Conservation (phyloP, 2,329 filamentous ascomycete genomes). For the Huntiella bhutanensis region DNA sequence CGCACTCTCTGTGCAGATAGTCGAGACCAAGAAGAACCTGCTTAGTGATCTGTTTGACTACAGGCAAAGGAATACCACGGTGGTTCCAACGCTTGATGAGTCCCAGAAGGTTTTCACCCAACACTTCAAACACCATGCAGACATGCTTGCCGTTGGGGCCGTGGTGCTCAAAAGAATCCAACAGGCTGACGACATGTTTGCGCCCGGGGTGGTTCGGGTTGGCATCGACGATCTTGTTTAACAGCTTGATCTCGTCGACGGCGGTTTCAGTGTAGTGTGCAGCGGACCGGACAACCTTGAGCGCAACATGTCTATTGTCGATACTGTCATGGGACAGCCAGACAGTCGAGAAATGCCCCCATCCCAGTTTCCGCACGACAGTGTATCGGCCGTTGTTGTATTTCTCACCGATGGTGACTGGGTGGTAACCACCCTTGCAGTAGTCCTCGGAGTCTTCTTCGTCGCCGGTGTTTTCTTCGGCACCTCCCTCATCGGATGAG, state of each 20-base stretch:
- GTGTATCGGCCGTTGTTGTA: constrained; percentile 98
- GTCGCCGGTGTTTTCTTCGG: constrained; percentile 80
- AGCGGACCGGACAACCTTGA: constrained; percentile 94
- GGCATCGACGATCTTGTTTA: constrained; percentile 90
- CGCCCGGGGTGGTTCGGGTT: constrained; percentile 89
- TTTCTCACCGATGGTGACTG: constrained; percentile 80
- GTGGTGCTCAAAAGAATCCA: constrained; percentile 95
- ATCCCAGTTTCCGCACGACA: constrained; percentile 86
- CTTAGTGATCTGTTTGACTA: constrained; percentile 98
- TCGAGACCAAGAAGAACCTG: constrained; percentile 90
- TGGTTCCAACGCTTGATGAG: constrained; percentile 98
- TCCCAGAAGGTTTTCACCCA: constrained; percentile 85
- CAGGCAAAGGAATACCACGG: constrained; percentile 81
- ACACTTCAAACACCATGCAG: constrained; percentile 97
- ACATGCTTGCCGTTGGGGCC: constrained; percentile 92
- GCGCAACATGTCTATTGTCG: constrained; percentile 80
- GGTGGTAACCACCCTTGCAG: constrained; percentile 97
- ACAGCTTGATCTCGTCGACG: constrained; percentile 94
- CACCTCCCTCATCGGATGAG: constrained; percentile 58
- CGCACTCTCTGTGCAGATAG: constrained; percentile 92
- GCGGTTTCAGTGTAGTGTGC: constrained; percentile 98
- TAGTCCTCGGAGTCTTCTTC: constrained; percentile 99
- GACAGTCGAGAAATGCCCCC: constrained; percentile 98
- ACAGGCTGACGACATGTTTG: constrained; percentile 83
- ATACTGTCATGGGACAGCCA: constrained; percentile 69